These are phyloP conservation scores for Lyophyllum atratum DNA, from an alignment of 768 basidiomycete genomes.

Conservation along the genomic window DNA sequence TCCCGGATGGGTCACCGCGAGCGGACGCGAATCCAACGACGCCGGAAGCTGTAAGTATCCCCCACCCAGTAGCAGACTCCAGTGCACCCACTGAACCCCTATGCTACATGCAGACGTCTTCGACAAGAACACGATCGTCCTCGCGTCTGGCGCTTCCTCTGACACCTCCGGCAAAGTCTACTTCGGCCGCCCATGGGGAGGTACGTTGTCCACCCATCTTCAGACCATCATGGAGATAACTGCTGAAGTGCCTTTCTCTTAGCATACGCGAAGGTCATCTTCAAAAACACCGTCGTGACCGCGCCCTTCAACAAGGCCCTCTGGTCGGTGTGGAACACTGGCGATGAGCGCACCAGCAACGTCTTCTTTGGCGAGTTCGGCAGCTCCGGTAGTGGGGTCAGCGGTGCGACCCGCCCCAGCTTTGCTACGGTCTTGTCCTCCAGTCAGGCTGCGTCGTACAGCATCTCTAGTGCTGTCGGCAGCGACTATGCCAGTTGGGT, in stretches of 20 bases:
- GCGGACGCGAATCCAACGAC: conserved; percentile 46
- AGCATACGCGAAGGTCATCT: conserved; percentile 53
- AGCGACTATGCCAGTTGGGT: conserved; percentile 49
- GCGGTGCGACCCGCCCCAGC: conserved; percentile 34
- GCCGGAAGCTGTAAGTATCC: conserved; percentile 44
- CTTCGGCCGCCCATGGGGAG: conserved; percentile 51
- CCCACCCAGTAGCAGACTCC: too few species aligned
- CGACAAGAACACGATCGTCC: conserved; percentile 44
- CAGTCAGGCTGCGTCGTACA: conserved; percentile 37
- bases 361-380: conserved; percentile 49
- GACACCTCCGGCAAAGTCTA: conserved; percentile 37
- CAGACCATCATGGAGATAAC: not conserved
- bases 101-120: conserved; percentile 37
- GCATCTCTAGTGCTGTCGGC: conserved; percentile 47
- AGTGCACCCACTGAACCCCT: not conserved
- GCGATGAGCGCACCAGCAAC: conserved; percentile 38
- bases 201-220: conserved; percentile 24
- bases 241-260: not conserved
- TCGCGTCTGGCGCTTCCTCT: conserved; percentile 39
- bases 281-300: conserved; percentile 44
- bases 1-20: conserved; percentile 49
- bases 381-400: conserved; percentile 42
- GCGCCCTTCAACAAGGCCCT: conserved; percentile 41
- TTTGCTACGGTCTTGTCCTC: conserved; percentile 41
- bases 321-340: conserved; percentile 48